These are phyloP conservation scores for Fusarium burgessii DNA, from an alignment of 2,329 filamentous ascomycete species.

Conservation along the genomic window DNA sequence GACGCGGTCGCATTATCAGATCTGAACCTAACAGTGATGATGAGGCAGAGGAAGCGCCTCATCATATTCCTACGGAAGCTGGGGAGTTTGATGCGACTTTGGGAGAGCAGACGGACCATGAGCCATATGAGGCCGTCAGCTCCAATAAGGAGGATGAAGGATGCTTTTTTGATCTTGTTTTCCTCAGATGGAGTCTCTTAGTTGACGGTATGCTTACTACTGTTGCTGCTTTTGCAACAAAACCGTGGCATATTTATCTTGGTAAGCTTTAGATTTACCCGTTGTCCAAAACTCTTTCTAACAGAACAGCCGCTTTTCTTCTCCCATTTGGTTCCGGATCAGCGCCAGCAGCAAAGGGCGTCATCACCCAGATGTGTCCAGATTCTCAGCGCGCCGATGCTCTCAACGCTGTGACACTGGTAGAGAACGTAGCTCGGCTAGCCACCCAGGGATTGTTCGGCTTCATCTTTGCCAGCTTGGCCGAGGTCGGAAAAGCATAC, in stretches of 20 bases:
- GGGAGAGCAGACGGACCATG: constrained; percentile 57
- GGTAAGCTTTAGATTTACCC: constrained; percentile 50
- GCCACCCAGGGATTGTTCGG: constrained; percentile 75
- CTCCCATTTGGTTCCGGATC: constrained; percentile 77
- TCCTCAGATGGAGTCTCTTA: constrained; percentile 73
- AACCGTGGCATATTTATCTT: constrained; percentile 77
- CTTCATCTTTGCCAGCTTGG: constrained; percentile 73
- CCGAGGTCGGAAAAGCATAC: constrained; percentile 68
- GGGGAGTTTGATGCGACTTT: constrained; percentile 57
- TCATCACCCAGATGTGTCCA: constrained; percentile 78
- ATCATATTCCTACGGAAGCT: constrained; percentile 52
- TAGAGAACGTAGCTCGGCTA: constrained; percentile 76
- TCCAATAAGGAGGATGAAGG: constrained; percentile 57
- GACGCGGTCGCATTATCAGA: constrained; percentile 46
- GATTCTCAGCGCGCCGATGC: constrained; percentile 73
- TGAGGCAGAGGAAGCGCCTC: constrained; percentile 19
- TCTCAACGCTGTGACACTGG: constrained; percentile 74
- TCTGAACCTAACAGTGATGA: neutral
- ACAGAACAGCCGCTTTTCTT: constrained; percentile 65
- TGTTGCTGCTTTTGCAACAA: constrained; percentile 69
- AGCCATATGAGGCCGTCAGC: constrained; percentile 55
- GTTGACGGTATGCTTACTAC: constrained; percentile 74
- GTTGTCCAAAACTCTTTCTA: fast-evolving
- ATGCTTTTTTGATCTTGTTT: constrained; percentile 74
- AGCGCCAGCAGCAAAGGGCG: constrained; percentile 76